Evolutionary conservation across 495 filamentous ascomycete species (phyloP), one percentile per base, ranked within the genome.

Genomic region (Talaromyces wortmannii): DNA sequence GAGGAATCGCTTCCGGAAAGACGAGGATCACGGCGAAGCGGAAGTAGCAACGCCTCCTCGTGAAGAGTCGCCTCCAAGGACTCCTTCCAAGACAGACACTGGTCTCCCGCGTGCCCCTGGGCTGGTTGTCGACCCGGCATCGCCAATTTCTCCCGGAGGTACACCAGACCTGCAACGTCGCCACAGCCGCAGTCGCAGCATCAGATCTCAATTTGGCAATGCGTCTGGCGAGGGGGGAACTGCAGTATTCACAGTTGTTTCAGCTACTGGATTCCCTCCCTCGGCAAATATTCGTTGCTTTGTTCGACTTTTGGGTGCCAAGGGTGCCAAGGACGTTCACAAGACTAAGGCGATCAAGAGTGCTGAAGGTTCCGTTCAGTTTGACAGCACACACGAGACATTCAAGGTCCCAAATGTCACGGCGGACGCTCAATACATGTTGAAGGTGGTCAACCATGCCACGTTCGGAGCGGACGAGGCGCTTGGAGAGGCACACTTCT

Each of bases 401-500:
- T 91, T 91, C 77, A 86, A 82, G 55, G 80, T 91, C 48, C 74
- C 78, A 36, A 61, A 72, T 54, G 92, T 89, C 62, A 83, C 86
- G 6, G 84, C 92, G 5, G 94, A 96, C 63, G 81, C 89, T 43
- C 84, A 89, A 66, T 97, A 96, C 75, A 85, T 88, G 67, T 63
- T 99, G 48, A 78, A 85, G 53, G 94, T 91, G 49, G 88, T 90
- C 57, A 84, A 89, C 62, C 88, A 96, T 65, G 80, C 87, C 58
- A 88, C 86, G 4, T 90, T 97, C 61, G 83, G 88, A 42, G 85
- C 80, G 42, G 92, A 96, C 61, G 83, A 87, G 45, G 77, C 83
- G 31, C 76, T 97, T 8, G 94, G 94, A 45, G 91, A 97, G 60
- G 80, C 77, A 0, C 59, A 86, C n/a, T 95, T 96, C 75, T 92